Percentiles rank a stretch among this genome's conserved stretches.
These are phyloP conservation scores for Metschnikowia reukaufii DNA, from an alignment of 805 yeast genomes.

Conservation along the genomic window DNA sequence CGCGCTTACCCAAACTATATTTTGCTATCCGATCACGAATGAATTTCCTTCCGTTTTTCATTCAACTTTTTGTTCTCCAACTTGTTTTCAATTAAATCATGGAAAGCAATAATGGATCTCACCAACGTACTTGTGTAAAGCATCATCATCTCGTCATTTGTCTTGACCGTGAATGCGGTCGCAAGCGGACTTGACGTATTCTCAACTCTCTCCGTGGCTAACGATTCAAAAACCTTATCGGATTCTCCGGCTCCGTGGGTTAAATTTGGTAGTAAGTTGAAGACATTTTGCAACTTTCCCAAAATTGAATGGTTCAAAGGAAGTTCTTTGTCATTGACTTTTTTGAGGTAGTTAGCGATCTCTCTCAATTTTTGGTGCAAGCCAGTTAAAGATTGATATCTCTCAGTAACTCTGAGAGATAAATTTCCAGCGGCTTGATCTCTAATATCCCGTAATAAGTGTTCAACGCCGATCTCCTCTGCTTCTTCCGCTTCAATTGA, in stretches of 20 bases:
- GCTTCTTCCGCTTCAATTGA: conserved; percentile 97
- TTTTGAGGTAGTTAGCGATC: conserved; percentile 73
- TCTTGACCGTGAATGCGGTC: conserved; percentile 83
- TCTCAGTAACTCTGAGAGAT: conserved; percentile 83
- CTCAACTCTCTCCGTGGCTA: conserved; percentile 12
- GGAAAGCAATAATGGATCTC: conserved; percentile 93
- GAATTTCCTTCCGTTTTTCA: conserved; percentile 18
- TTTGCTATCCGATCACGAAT: neutral
- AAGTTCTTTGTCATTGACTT: conserved; percentile 65
- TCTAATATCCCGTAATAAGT: conserved; percentile 86
- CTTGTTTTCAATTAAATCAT: conserved; percentile 94
- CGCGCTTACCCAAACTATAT: neutral
- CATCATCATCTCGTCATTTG: conserved; percentile 95
- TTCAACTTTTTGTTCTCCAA: conserved; percentile 61
- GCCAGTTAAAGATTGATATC: conserved; percentile 84
- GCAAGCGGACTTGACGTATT: conserved; percentile 54
- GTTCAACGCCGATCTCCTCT: conserved; percentile 99
- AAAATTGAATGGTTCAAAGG: conserved; percentile 89
- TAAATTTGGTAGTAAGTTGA: conserved; percentile 87
- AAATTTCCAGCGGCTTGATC: conserved; percentile 96
- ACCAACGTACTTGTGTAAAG: conserved; percentile 87
- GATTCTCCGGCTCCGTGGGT: conserved; percentile 24
- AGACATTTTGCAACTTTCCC: conserved; percentile 92
- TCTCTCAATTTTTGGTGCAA: conserved; percentile 75
- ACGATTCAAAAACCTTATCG: conserved; percentile 6